These are phyloP conservation scores for Aspergillus terreus DNA, from an alignment of 2,329 filamentous ascomycete genomes.

Conservation along the genomic window DNA sequence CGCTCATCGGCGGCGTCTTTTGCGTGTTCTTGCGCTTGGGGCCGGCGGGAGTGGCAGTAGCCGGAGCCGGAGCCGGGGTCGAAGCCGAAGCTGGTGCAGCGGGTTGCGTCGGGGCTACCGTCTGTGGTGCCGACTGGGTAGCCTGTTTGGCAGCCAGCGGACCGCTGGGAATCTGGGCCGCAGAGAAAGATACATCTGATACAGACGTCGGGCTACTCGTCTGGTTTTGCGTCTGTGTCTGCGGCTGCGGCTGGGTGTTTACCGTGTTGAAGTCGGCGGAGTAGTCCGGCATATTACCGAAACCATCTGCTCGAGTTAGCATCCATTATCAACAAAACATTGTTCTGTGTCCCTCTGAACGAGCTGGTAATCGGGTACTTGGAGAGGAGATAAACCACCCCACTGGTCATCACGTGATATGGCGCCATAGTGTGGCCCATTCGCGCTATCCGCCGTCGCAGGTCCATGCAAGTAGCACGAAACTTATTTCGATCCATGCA, in stretches of 20 bases:
- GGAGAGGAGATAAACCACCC: too few relatives aligned
- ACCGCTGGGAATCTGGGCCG: slow-evolving; percentile 18
- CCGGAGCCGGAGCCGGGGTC: slow-evolving; percentile 17
- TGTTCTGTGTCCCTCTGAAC: background rate
- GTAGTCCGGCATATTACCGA: slow-evolving; percentile 31
- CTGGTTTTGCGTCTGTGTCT: slow-evolving; percentile 16
- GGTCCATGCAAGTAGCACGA: slow-evolving; percentile 15
- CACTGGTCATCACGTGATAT: slow-evolving; percentile 30
- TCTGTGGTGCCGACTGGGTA: slow-evolving; percentile 9
- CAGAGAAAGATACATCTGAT: slow-evolving; percentile 3
- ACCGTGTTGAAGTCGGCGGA: slow-evolving; percentile 25
- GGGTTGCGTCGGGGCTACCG: slow-evolving; percentile 15
- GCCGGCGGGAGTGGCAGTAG: slow-evolving; percentile 14
- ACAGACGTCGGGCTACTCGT: background rate
- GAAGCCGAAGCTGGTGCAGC: slow-evolving; percentile 18
- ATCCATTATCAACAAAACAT: background rate
- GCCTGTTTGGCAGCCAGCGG: slow-evolving; percentile 14
- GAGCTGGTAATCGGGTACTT: background rate
- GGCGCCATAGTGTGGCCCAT: slow-evolving; percentile 25
- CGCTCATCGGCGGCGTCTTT: slow-evolving; percentile 41
- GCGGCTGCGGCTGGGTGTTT: slow-evolving; percentile 20
- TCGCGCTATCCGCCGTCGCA: slow-evolving; percentile 20
- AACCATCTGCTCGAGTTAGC: slow-evolving; percentile 23
- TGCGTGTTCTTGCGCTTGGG: slow-evolving; percentile 38
- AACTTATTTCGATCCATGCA: slow-evolving; percentile 13